A percentile compares a stretch with the other conserved stretches of the same genome.
Conservation (phyloP, 2,329 filamentous ascomycete species). For the Pestalotiopsis sp. region DNA sequence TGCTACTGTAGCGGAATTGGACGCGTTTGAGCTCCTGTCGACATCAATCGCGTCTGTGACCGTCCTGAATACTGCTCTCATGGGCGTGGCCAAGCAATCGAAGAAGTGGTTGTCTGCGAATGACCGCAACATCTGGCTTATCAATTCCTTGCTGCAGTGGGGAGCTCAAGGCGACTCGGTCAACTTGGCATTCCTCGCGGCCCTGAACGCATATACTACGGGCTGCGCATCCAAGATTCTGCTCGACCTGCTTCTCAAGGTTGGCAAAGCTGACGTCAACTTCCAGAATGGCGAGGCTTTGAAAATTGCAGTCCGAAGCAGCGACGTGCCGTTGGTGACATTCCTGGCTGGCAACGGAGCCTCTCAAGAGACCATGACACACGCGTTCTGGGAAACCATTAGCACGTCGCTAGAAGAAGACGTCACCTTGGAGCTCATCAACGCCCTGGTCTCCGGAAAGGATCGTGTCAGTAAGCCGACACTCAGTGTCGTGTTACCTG, state of each 20-base stretch:
- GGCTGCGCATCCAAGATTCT: neutral
- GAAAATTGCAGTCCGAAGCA: neutral
- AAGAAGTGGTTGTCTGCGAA: slow-evolving; percentile 1
- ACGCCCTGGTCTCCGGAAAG: neutral
- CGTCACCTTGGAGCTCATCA: neutral
- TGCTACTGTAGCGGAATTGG: neutral
- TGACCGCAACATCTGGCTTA: neutral
- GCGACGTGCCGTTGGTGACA: neutral
- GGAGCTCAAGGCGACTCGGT: neutral
- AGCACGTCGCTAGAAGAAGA: neutral
- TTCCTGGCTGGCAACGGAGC: neutral
- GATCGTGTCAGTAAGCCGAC: neutral
- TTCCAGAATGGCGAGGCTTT: neutral
- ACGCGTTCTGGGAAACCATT: neutral
- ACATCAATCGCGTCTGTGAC: neutral
- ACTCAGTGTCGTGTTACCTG: neutral
- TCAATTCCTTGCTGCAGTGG: slow-evolving; percentile 1
- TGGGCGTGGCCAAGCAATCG: neutral
- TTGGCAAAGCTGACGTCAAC: neutral
- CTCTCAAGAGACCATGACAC: neutral
- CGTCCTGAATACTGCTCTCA: neutral
- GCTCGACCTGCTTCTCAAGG: neutral
- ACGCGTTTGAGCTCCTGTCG: neutral
- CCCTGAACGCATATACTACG: neutral
- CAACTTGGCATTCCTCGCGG: neutral